Percentiles rank a stretch among this genome's conserved stretches.
phyloP scores from a whole-genome alignment of 768 basidiomycete genomes.

The Sporobolomyces phaffii region DNA sequence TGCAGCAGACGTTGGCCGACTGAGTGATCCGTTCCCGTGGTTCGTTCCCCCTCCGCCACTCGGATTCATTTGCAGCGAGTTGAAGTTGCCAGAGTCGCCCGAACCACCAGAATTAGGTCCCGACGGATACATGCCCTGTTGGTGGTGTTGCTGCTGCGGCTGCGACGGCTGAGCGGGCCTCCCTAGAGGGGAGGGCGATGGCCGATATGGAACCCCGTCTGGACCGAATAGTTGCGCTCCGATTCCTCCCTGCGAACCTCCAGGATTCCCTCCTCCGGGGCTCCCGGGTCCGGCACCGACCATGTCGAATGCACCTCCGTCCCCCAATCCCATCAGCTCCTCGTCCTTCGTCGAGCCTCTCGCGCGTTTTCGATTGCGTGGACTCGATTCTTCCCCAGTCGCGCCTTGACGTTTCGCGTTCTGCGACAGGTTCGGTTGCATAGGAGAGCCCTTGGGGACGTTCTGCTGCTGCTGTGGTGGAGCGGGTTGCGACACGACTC shows the following conservation, averaged over 20 bases:
- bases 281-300: slow-evolving; percentile 1
- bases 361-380: slow-evolving; percentile 26
- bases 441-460: slow-evolving; percentile 17
- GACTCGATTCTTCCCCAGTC: slow-evolving; percentile 22
- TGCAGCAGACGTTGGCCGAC: slow-evolving; percentile 30
- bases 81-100: not conserved
- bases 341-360: slow-evolving; percentile 21
- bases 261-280: not conserved
- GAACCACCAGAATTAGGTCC: not conserved
- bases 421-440: slow-evolving; percentile 2
- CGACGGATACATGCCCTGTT: not conserved
- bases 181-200: slow-evolving; percentile 22
- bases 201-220: slow-evolving; percentile 11
- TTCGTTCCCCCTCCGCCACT: not conserved
- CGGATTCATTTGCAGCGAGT: not conserved
- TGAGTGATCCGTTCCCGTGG: slow-evolving; percentile 18
- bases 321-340: slow-evolving; percentile 4
- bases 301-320: not conserved
- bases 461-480: not conserved
- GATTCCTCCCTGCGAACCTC: not conserved
- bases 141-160: slow-evolving; percentile 16
- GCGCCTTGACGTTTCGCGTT: slow-evolving; percentile 20
- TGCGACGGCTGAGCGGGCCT: not conserved
- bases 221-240: slow-evolving; percentile 8
- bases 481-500: not conserved